phyloP scores from a whole-genome alignment of 768 basidiomycete species.

The Rhizopogon roseolus region DNA sequence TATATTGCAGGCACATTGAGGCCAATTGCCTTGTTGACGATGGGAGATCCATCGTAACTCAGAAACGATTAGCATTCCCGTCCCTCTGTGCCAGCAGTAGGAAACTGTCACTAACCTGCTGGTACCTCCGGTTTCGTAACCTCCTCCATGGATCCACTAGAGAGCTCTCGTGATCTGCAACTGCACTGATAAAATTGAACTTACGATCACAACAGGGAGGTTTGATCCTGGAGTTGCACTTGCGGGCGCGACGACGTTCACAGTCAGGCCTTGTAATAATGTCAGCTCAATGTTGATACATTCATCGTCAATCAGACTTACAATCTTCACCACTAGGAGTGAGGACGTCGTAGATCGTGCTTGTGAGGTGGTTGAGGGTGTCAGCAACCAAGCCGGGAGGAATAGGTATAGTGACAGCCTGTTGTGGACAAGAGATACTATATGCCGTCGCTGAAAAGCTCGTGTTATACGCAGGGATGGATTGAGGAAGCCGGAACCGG shows the following conservation, averaged over 20 bases:
- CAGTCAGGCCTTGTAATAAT: conserved; percentile 33
- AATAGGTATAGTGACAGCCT: conserved; percentile 7
- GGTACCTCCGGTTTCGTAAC: conserved; percentile 28
- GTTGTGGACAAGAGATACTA: conserved; percentile 37
- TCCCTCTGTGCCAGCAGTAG: not conserved
- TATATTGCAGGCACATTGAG: conserved; percentile 30
- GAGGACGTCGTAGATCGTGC: conserved; percentile 22
- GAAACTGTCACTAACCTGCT: conserved; percentile 9
- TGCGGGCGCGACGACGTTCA: conserved; percentile 48
- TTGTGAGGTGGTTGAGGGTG: conserved; percentile 16
- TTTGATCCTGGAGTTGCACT: conserved; percentile 34
- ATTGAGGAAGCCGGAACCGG: conserved; percentile 8
- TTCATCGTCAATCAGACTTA: conserved; percentile 18
- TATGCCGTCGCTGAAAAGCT: conserved; percentile 28
- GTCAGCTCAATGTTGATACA: not conserved
- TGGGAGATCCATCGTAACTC: conserved; percentile 11
- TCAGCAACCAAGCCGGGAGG: conserved; percentile 13
- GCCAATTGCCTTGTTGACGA: conserved; percentile 28
- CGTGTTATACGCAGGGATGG: conserved; percentile 25
- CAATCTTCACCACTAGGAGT: conserved; percentile 42
- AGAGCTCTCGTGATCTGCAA: not conserved
- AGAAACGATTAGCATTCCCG: not conserved
- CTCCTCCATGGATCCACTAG: conserved; percentile 33
- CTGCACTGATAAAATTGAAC: conserved; percentile 10
- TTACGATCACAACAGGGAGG: conserved; percentile 50